These are phyloP conservation scores for Histomonas meleagridis DNA, from an alignment of 208 protist species.

Conservation along the genomic window DNA sequence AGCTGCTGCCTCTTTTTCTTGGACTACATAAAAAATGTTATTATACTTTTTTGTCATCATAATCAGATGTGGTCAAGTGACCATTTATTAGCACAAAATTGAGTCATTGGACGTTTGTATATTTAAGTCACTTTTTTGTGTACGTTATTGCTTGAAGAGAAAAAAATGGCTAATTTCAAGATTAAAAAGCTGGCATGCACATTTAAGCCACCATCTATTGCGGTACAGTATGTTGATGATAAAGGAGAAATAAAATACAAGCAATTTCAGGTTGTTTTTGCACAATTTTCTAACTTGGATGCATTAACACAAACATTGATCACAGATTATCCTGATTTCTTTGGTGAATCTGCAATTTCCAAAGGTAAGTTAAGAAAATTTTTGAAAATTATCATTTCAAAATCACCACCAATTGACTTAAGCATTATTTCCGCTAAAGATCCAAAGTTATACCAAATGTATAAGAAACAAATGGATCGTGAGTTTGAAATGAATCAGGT, in stretches of 20 bases:
- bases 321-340: constrained; percentile 10
- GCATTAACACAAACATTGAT: not conserved
- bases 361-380: not conserved
- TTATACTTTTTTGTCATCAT: no score
- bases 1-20: no score
- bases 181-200: not conserved
- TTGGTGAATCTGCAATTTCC: not conserved
- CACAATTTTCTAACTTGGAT: not conserved
- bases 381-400: not conserved
- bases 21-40: no score
- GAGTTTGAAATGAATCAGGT: constrained; percentile 30
- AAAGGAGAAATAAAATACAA: not conserved
- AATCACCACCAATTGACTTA: constrained; percentile 5
- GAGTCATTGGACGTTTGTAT: no score
- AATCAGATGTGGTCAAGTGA: no score
- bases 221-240: not conserved
- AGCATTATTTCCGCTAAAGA: not conserved
- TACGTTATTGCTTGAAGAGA: no score
- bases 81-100: no score
- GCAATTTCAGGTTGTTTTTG: not conserved
- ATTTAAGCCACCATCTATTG: not conserved
- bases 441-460: not conserved
- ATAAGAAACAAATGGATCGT: constrained; percentile 8
- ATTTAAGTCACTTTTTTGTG: no score
- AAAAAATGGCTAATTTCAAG: no score